These are phyloP conservation scores for Penicillium sp. DNA, from an alignment of 2,329 filamentous ascomycete species.

Conservation along the genomic window DNA sequence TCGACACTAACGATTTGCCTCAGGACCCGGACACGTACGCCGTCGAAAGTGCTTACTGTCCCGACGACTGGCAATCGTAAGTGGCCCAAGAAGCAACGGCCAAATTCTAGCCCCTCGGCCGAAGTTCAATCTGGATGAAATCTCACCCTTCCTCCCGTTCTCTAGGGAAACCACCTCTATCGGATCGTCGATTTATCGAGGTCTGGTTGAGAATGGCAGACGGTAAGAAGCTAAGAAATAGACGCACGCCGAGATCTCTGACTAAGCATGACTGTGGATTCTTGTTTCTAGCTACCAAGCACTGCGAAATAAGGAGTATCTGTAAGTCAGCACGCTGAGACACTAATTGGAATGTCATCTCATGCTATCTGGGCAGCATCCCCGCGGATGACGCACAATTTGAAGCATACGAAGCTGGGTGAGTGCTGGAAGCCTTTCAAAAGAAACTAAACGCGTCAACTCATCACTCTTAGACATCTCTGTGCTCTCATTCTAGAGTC, in stretches of 20 bases:
- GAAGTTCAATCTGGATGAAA: neutral
- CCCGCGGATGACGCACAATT: constrained; percentile 15
- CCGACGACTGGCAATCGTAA: constrained; percentile 5
- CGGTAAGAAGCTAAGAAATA: constrained; percentile 10
- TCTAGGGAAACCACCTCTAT: constrained; percentile 23
- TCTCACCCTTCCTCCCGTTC: neutral
- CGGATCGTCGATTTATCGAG: constrained; percentile 23
- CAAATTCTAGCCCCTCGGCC: neutral
- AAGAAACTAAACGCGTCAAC: neutral
- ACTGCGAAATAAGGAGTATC: constrained; percentile 21
- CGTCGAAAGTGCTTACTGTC: constrained; percentile 1
- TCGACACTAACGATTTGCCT: neutral
- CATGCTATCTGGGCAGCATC: constrained; percentile 2
- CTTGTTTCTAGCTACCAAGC: constrained; percentile 19
- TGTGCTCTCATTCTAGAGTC: constrained; percentile 12
- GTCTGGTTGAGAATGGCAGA: constrained; percentile 22
- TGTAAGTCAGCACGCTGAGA: constrained; percentile 8
- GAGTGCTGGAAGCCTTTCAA: neutral
- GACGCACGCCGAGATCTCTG: neutral
- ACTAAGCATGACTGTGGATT: neutral
- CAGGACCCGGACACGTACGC: constrained; percentile 5
- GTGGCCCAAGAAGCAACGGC: neutral
- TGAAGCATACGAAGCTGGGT: constrained; percentile 17
- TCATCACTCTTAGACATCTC: constrained; percentile 7
- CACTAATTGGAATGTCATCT: neutral